A percentile compares a stretch with the other conserved stretches of the same genome.
Evolutionary conservation across 176 grass and related monocot genomes (phyloP).

Genomic region (Hordeum marinum): DNA sequence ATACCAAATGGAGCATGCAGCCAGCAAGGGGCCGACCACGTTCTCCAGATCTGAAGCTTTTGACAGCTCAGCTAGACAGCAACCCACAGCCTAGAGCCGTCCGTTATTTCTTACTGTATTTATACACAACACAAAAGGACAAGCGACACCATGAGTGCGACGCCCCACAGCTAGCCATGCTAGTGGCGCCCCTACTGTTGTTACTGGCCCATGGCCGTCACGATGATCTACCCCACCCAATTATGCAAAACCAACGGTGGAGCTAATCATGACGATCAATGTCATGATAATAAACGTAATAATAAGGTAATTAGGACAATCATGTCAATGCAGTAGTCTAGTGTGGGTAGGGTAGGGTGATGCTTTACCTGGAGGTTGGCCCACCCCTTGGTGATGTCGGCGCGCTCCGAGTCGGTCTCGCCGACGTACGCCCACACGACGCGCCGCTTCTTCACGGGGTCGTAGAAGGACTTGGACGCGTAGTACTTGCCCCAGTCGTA

Average conservation of each 20-base stretch:
- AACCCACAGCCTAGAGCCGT: not conserved
- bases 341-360: too few species aligned
- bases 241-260: not conserved
- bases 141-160: not conserved
- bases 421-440: conserved; percentile 59
- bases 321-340: not conserved
- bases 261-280: not conserved
- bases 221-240: too few species aligned
- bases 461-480: conserved; percentile 64
- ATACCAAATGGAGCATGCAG: not conserved
- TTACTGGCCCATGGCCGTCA: not conserved
- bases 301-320: not conserved
- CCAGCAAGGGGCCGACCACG: not conserved
- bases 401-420: conserved; percentile 54
- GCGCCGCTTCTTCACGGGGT: conserved; percentile 35
- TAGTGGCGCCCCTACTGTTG: not conserved
- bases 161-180: not conserved
- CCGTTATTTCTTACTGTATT: not conserved
- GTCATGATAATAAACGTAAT: not conserved
- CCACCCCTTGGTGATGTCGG: conserved; percentile 59
- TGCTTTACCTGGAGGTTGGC: conserved; percentile 10
- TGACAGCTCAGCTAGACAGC: not conserved
- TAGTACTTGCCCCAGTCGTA: conserved; percentile 74
- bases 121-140: not conserved
- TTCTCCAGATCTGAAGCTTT: not conserved